These are phyloP conservation scores for Tilletiaria anomala DNA, from an alignment of 1,284 basidiomycete genomes.

Conservation along the genomic window DNA sequence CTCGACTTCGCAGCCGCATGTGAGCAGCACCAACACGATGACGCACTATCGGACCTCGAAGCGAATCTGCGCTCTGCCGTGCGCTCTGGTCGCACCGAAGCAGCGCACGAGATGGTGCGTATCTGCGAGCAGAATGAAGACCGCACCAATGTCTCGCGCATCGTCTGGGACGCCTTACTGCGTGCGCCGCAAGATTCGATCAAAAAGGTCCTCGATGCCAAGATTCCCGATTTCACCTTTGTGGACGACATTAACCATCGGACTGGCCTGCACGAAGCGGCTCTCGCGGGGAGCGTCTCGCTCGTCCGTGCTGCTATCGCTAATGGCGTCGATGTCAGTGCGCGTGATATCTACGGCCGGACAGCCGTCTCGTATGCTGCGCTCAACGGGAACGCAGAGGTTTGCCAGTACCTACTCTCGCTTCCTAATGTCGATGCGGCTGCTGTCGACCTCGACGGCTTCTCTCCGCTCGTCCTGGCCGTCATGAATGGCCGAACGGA, in stretches of 20 bases:
- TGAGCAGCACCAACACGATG: conserved; percentile 18
- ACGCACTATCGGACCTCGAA: conserved; percentile 30
- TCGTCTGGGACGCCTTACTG: conserved; percentile 34
- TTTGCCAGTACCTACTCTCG: conserved; percentile 64
- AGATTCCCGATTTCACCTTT: conserved; percentile 63
- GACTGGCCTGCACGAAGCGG: conserved; percentile 84
- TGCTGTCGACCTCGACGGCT: conserved; percentile 55
- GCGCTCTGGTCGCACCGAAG: conserved; percentile 16
- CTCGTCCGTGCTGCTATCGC: conserved; percentile 69
- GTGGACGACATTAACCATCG: conserved; percentile 95
- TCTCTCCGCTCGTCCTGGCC: conserved; percentile 81
- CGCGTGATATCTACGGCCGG: conserved; percentile 75
- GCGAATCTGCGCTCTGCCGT: conserved; percentile 24
- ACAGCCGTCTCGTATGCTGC: conserved; percentile 89
- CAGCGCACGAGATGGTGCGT: conserved; percentile 23
- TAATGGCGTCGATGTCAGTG: conserved; percentile 54
- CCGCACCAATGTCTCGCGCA: conserved; percentile 21
- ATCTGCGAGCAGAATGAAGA: conserved; percentile 24
- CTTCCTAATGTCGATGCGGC: conserved; percentile 63
- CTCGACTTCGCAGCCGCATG: conserved; percentile 34
- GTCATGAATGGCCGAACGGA: conserved; percentile 70
- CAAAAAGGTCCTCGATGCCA: conserved; percentile 18
- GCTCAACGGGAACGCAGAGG: conserved; percentile 69
- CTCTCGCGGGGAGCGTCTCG: conserved; percentile 65
- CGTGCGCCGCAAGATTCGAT: conserved; percentile 20